A percentile compares a stretch with the other conserved stretches of the same genome.
Conservation (phyloP, 352 stramenopile species). For the Phytophthora cryptogea region DNA sequence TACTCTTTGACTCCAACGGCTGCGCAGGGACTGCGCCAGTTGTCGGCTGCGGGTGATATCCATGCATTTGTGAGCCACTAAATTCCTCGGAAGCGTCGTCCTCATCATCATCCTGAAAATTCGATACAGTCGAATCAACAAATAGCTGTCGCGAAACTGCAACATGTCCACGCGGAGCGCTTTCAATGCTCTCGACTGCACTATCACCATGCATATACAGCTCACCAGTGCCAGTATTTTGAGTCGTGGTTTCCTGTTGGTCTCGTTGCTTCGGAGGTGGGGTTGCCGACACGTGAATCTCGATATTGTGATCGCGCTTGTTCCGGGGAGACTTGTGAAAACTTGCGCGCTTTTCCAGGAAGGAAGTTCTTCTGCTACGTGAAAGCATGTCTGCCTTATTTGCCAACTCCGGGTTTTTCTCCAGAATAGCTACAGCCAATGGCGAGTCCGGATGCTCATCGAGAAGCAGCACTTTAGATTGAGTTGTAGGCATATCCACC, state of each 20-base stretch:
- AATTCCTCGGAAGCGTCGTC: constrained; percentile 8
- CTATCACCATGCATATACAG: background rate
- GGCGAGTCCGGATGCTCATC: constrained; percentile 50
- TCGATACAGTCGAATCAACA: constrained; percentile 8
- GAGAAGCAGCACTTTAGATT: constrained; percentile 45
- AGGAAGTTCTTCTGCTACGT: constrained; percentile 14
- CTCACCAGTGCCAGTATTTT: constrained; percentile 1
- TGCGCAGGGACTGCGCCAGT: background rate
- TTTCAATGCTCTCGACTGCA: background rate
- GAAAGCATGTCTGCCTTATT: constrained; percentile 26
- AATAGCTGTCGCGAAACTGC: constrained; percentile 17
- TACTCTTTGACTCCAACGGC: background rate
- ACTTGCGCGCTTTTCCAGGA: constrained; percentile 26
- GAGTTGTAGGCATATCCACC: constrained; percentile 42
- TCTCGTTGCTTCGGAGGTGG: constrained; percentile 24
- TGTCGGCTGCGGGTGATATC: constrained; percentile 1
- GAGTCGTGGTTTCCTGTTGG: constrained; percentile 1
- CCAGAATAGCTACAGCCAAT: constrained; percentile 47
- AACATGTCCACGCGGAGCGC: constrained; percentile 3
- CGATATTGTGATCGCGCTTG: constrained; percentile 29
- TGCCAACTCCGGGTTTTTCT: constrained; percentile 42
- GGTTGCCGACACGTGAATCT: constrained; percentile 39
- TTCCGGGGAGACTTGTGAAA: constrained; percentile 33
- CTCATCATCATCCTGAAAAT: constrained; percentile 10
- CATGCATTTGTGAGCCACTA: constrained; percentile 35